A percentile compares a stretch with the other conserved stretches of the same genome.
Evolutionary conservation across 495 filamentous ascomycete genomes (phyloP).

Genomic region (Trichoderma asperelloides): DNA sequence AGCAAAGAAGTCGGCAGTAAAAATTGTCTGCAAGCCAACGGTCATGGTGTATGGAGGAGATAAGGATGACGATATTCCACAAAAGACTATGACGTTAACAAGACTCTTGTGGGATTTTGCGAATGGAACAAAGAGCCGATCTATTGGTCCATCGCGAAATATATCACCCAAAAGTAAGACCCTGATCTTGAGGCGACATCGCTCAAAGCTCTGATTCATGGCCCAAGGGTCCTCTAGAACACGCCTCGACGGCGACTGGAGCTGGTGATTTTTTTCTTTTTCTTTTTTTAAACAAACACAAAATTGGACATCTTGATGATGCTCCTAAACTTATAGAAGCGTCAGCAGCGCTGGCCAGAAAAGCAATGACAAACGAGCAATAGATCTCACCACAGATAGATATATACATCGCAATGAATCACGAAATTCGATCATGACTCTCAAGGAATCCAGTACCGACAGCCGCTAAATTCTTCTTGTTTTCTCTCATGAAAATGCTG

Average conservation of each 20-base stretch:
- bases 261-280: background rate
- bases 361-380: background rate
- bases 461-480: background rate
- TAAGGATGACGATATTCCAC: background rate
- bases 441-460: background rate
- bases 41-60: conserved; percentile 8
- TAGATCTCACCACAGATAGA: conserved; percentile 2
- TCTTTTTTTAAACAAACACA: background rate
- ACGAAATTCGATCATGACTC: too few species aligned
- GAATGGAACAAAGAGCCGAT: background rate
- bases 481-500: background rate
- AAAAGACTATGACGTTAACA: background rate
- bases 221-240: background rate
- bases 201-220: conserved; percentile 8
- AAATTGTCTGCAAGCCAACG: conserved; percentile 2
- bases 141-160: background rate
- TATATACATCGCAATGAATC: background rate
- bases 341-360: background rate
- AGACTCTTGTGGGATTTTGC: conserved; percentile 4
- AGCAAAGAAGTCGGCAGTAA: background rate
- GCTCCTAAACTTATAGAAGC: background rate
- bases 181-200: conserved; percentile 2
- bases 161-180: conserved; percentile 2
- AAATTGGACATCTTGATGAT: background rate
- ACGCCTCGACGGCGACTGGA: background rate